Evolutionary conservation across 2,329 filamentous ascomycete species (phyloP), one percentile per base, ranked within the genome.

Genomic region (Mycogone perniciosa): DNA sequence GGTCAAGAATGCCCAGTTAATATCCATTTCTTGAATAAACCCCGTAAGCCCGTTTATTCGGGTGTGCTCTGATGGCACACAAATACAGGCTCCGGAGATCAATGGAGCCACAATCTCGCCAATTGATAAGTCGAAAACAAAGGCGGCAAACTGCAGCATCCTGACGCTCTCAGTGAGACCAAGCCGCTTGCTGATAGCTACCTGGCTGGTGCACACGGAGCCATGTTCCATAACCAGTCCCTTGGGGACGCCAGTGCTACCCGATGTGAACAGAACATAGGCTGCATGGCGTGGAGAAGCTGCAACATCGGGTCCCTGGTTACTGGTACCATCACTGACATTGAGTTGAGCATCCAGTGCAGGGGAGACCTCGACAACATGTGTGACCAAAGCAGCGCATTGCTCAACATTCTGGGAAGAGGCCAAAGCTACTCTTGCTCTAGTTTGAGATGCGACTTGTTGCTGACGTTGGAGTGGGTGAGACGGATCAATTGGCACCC

Each of bases 241-340:
- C 39, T 62, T 62, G 0, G 60, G 59, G 11, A 43, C 49, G 4
- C 59, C 60, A 1, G 60, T 62, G 7, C 50, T 54, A 8, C 59
- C 60, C 2, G 57, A 59, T 0, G 60, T 62, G n/a, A 62, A 62
- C 3, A 62, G 8, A 1, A 62, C 26, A 11, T 61, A 62, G 0
- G 56, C 55, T 2, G 48, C 39, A 4, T 57, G 26, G 5, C 9
- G n/a, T 7, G 54, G 34, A 7, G 31, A 35, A 2, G 33, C 4
- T 11, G 37, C 20, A 1, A 42, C 6, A 1, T 3, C 2, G 7
- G 38, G 38, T 9, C 2, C 10, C 3, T 13, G 27, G 2, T 2
- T 4, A 1, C 35, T 3, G 2, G 20, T 2, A 1, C n/a, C 31
- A 33, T 7, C 7, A 31, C 1, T 26, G 1, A n/a, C 9, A 33